Percentiles rank a stretch among this genome's conserved stretches.
Evolutionary conservation across 2,329 filamentous ascomycete species (phyloP).

Genomic region (Neopestalotiopsis sp.): DNA sequence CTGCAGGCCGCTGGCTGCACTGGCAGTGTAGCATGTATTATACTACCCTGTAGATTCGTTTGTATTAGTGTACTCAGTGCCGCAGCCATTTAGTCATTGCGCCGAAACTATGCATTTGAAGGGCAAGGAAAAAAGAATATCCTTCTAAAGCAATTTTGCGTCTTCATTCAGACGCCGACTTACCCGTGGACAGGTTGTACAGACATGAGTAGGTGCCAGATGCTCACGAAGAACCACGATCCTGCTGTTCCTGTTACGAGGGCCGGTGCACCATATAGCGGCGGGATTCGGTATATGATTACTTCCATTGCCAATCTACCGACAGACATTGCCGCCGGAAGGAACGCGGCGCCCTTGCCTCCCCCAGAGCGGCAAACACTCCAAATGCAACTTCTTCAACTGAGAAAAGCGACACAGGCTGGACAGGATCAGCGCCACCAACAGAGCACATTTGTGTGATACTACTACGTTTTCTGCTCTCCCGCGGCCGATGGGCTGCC

Average conservation of each 20-base stretch:
- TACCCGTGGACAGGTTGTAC: neutral
- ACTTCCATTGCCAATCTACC: conserved; percentile 1
- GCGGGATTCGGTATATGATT: neutral
- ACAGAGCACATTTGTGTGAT: neutral
- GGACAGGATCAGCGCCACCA: neutral
- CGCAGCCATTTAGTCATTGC: conserved; percentile 9
- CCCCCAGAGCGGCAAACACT: neutral
- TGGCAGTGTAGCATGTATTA: neutral
- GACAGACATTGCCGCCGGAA: neutral
- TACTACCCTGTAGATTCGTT: neutral
- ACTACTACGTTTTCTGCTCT: neutral
- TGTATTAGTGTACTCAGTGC: neutral
- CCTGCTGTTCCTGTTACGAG: neutral
- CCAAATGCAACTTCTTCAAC: neutral
- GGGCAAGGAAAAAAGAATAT: neutral
- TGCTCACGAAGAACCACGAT: neutral
- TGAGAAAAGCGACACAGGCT: neutral
- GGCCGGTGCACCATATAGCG: neutral
- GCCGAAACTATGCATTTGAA: neutral
- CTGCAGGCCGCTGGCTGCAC: neutral
- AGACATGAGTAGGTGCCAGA: too few species aligned
- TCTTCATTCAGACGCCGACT: neutral
- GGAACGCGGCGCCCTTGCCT: neutral
- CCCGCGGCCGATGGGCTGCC: neutral
- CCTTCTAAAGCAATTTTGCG: neutral